Base-by-base conservation (phyloP, 257 asterid genomes). In the Ilex aquifolium region DNA sequence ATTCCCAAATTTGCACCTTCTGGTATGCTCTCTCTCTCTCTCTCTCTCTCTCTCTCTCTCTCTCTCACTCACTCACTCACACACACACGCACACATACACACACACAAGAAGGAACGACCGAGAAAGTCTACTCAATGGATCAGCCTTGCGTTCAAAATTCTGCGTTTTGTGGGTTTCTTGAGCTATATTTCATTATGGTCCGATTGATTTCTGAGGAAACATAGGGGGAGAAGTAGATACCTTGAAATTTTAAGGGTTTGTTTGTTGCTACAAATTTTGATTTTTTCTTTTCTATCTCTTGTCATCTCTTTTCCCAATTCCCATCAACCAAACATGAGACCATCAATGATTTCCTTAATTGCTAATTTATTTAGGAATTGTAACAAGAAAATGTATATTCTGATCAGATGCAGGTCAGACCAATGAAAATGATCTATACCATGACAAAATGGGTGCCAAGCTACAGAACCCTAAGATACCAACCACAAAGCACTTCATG, bases 361-460 rank as follows among this genome's bases (percentile, higher is more conserved):
- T 56, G 40, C 39, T 68, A 44, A 7, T 44, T 15, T 17, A 50
- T 48, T 65, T 69, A 17, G 36, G 9, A 4, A 36, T 36, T 4
- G 42, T 36, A 36, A 4, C 42, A 36, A 36, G 42, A n/a, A 32
- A 27, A 13, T 40, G 6, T 42, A 27, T 72, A 56, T 31, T 56
- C 69, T 65, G 61, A 55, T 61, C 65, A 51, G 76, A 72, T 66
- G 76, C 77, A 68, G 77, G 73, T 39, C 95, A 81, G 73, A 76
- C 76, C 57, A 59, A 88, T 65, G 96, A 86, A 82, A 88, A 91
- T 50, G 82, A 75, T 42, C 40, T 70, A 32, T 67, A 55, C 44
- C 76, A 30, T 54, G 69, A 68, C 7, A 63, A 56, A 57, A 29
- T 56, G 79, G 69, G 13, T 67, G 72, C 79, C 31, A 68, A 70